These are phyloP conservation scores for Leccinellum luteum DNA, from an alignment of 768 basidiomycete species.

Conservation along the genomic window DNA sequence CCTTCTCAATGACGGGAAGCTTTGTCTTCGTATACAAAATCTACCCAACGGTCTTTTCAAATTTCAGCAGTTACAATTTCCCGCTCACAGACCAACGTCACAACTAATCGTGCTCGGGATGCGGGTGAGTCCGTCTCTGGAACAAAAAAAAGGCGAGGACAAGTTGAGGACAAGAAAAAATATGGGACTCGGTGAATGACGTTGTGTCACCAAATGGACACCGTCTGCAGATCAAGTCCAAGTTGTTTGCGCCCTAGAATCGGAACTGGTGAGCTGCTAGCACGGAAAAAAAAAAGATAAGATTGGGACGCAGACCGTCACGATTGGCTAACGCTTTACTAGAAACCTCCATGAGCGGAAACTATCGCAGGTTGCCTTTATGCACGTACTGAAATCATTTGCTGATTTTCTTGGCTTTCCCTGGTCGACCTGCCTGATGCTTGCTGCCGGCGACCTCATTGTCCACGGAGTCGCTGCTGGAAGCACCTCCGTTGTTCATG, in stretches of 20 bases:
- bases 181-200: too few relatives aligned
- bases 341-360: neutral
- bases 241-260: neutral
- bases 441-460: neutral
- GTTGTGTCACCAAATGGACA: neutral
- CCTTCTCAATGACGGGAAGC: neutral
- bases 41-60: neutral
- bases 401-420: neutral
- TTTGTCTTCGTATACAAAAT: neutral
- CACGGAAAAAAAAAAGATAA: neutral
- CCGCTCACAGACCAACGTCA: neutral
- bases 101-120: too few relatives aligned
- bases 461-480: neutral
- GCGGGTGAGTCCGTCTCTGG: neutral
- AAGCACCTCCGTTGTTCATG: neutral
- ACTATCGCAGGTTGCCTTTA: neutral
- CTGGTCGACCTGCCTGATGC: neutral
- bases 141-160: neutral
- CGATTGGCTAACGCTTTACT: neutral
- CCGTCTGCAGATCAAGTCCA: neutral
- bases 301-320: neutral
- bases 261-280: neutral
- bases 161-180: neutral
- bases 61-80: neutral
- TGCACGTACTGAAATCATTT: neutral